Evolutionary conservation across 2,329 filamentous ascomycete genomes (phyloP).

Genomic region (Paracorniculantispora psalliotae): DNA sequence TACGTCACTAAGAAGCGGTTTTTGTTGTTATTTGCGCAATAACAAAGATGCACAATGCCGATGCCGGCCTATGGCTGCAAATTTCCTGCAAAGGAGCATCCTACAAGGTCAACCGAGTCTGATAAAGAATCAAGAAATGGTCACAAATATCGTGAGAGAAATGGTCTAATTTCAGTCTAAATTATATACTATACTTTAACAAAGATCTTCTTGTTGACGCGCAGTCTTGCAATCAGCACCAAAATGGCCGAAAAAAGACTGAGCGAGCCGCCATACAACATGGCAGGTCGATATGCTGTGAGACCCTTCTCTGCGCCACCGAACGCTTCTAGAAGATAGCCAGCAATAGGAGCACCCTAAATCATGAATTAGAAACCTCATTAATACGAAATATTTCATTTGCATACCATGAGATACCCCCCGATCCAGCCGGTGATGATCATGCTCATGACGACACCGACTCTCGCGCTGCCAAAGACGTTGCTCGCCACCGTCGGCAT

Average conservation of each 20-base stretch:
- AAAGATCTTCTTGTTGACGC: conserved; percentile 33
- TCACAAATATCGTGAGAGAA: no score
- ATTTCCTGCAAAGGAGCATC: no score
- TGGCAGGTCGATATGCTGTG: conserved; percentile 53
- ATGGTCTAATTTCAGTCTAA: no score
- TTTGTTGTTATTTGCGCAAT: no score
- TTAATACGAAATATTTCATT: no score
- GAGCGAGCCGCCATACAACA: conserved; percentile 55
- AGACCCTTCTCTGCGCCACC: conserved; percentile 46
- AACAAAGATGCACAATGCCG: no score
- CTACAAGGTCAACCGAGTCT: no score
- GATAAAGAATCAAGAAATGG: no score
- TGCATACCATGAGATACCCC: conserved; percentile 54
- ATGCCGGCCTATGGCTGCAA: no score
- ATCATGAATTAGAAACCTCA: no score
- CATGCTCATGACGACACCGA: conserved; percentile 57
- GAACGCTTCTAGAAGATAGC: conserved; percentile 52
- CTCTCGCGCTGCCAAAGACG: conserved; percentile 51
- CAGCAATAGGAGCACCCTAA: conserved; percentile 55
- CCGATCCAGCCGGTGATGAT: conserved; percentile 55
- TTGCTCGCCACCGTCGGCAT: conserved; percentile 59
- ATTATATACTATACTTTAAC: conserved; percentile 20
- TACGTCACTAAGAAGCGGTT: no score
- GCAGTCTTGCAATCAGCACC: conserved; percentile 38
- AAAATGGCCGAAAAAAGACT: conserved; percentile 41